Evolutionary conservation across 169 alveolate genomes (phyloP), one percentile per base, ranked within the genome.

Genomic region (Cryptosporidium tyzzeri): DNA sequence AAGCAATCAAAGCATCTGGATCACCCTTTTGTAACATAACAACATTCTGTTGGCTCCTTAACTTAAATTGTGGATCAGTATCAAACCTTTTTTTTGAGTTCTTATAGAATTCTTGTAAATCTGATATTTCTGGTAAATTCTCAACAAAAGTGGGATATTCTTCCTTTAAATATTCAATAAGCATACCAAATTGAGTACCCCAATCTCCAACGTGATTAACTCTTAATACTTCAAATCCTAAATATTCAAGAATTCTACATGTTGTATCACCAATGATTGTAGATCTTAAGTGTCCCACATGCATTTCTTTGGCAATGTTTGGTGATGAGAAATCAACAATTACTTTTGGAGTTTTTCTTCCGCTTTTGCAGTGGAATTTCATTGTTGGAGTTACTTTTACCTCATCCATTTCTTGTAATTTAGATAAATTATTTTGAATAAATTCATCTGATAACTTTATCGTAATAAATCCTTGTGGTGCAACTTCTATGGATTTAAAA

Each of bases 181-280:
- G 95, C 99, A 98, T 98, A 18, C 99, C 99, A 91, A 98, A 98
- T 91, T 98, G 99, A 23, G 99, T 98, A 26, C 99, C 99, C 99
- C 99, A 98, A 92, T 98, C 99, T 8, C 99, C 99, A 45, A 98
- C 93, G 91, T 98, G 99, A 86, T 98, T 98, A 31, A 97, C 92
- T 62, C 99, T 93, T 59, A 91, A 85, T 29, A 96, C 97, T 39
- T 94, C 94, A 55, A 94, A 95, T 61, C 95, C 97, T 84, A 91
- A 71, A 70, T 91, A 97, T 89, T 97, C 99, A 5, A 97, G 92
- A 44, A 96, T 93, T 74, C 98, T 92, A 94, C 99, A 95, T n/a
- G 96, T 92, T 21, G 99, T 93, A 68, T 98, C 99, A 31, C 99
- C 99, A 59, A 98, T 91, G 67, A 98, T 98, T 12, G 99, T 98